Percentiles rank a stretch among this genome's conserved stretches.
Evolutionary conservation across 345 rosid genomes (phyloP).

Genomic region (Draba incana): DNA sequence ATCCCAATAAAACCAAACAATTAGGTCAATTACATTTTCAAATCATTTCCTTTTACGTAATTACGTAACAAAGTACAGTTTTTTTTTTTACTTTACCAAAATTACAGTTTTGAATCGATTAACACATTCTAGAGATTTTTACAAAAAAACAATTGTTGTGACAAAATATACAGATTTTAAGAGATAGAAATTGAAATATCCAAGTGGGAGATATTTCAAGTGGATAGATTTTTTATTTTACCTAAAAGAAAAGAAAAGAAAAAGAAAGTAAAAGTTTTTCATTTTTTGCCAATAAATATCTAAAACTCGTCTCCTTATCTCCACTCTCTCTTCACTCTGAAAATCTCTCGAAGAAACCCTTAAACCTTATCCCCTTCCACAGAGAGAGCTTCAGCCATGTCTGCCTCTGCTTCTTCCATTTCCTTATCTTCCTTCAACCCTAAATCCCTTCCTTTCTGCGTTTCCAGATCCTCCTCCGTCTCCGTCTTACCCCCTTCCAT

Average conservation of each 20-base stretch:
- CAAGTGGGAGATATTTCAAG: constrained; percentile 38
- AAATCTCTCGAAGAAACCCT: constrained; percentile 34
- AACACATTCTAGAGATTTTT: background rate
- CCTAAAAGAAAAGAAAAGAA: background rate
- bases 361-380: constrained; percentile 39
- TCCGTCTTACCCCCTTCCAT: constrained; percentile 44
- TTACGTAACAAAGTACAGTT: background rate
- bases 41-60: background rate
- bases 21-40: background rate
- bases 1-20: background rate
- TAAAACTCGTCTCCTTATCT: constrained; percentile 20
- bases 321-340: constrained; percentile 6
- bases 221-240: background rate
- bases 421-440: constrained; percentile 60
- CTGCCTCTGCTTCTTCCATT: constrained; percentile 69
- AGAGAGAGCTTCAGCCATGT: constrained; percentile 51
- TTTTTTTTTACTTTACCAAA: background rate
- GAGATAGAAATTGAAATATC: background rate
- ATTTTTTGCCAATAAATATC: constrained; percentile 36
- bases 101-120: background rate
- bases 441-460: constrained; percentile 47
- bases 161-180: background rate
- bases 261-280: background rate
- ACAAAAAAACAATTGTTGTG: background rate
- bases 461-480: constrained; percentile 47